A percentile compares a stretch with the other conserved stretches of the same genome.
phyloP scores from a whole-genome alignment of 306 rosid genomes.

The Crataegus laevigata region DNA sequence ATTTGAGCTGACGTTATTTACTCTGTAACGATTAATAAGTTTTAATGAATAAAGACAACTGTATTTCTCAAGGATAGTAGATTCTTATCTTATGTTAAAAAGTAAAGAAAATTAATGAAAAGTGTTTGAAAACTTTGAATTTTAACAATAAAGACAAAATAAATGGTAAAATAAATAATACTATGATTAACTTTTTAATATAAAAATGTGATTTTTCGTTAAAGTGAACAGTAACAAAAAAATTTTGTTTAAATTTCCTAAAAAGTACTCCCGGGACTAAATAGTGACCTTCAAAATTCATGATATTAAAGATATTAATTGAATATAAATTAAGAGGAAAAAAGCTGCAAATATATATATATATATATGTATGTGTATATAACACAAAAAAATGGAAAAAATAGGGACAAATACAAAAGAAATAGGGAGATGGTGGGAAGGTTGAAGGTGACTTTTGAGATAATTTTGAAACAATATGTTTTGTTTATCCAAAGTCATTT shows the following conservation, averaged over 20 bases:
- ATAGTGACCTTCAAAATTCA: background rate
- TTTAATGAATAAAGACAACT: background rate
- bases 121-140: too few species aligned
- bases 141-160: too few species aligned
- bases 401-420: background rate
- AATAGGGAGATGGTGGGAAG: background rate
- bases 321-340: background rate
- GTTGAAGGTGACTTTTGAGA: slow-evolving; percentile 8
- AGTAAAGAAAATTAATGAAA: too few species aligned
- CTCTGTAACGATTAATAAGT: background rate
- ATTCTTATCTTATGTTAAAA: background rate
- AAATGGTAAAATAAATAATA: too few species aligned
- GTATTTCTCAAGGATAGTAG: slow-evolving; percentile 7
- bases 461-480: background rate
- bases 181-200: too few species aligned
- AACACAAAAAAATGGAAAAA: background rate
- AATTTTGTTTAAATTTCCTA: too few species aligned
- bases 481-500: slow-evolving; percentile 16
- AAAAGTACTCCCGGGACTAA: background rate
- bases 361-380: too few species aligned
- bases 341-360: background rate
- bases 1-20: slow-evolving; percentile 1
- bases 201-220: too few species aligned
- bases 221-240: too few species aligned
- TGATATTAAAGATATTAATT: background rate